These are phyloP conservation scores for Pseudomonodictys pantanalensis DNA, from an alignment of 495 filamentous ascomycete species.

Conservation along the genomic window DNA sequence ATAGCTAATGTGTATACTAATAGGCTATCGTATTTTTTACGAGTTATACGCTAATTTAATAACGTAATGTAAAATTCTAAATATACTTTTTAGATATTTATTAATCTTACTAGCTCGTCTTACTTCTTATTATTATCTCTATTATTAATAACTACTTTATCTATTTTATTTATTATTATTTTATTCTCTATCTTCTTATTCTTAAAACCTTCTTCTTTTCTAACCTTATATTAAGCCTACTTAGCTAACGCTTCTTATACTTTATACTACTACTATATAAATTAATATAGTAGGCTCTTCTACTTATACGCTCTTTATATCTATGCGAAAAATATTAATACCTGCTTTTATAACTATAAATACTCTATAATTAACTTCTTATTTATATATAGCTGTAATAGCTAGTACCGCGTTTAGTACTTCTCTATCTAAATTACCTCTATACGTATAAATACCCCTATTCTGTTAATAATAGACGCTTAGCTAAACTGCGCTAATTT, in stretches of 20 bases:
- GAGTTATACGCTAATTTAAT: conserved; percentile 13
- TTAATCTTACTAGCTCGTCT: background rate
- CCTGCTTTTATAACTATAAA: no score
- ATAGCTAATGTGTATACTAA: conserved; percentile 20
- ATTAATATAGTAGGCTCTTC: no score
- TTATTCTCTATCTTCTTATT: background rate
- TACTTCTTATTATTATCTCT: conserved; percentile 4
- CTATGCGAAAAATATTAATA: no score
- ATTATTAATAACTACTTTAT: background rate
- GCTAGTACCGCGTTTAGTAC: no score
- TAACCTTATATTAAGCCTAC: conserved; percentile 1
- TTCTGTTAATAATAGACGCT: no score
- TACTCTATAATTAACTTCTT: no score
- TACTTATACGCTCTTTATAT: no score
- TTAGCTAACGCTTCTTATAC: background rate
- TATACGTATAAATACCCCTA: no score
- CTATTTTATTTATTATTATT: background rate
- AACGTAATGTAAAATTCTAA: conserved; percentile 4
- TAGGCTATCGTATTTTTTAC: conserved; percentile 19
- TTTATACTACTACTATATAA: conserved; percentile 6
- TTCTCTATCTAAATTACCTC: no score
- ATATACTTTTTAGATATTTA: background rate
- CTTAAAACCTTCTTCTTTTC: no score
- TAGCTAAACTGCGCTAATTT: no score
- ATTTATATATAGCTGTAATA: no score